Base-by-base conservation (phyloP, 495 filamentous ascomycete species). In the Talaromyces proteolyticus region DNA sequence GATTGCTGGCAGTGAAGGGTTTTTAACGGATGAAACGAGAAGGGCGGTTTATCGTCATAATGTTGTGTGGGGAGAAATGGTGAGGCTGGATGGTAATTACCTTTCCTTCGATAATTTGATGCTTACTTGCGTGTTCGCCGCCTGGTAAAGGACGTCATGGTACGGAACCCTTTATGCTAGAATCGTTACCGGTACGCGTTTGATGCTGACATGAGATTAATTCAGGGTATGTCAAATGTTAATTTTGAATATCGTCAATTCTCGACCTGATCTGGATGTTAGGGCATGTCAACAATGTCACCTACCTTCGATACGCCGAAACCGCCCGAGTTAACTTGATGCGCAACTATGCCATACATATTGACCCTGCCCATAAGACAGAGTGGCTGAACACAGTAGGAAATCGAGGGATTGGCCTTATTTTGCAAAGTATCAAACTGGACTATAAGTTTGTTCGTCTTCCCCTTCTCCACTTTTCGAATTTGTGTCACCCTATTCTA, bases 11-110 rank as follows among this genome's bases (percentile, higher is more conserved):
- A 81, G 80, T 50, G 87, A 95, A 57, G 92, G 92, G 4, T 97
- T 85, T 61, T 60, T 96, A 52, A 86, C 86, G 0, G 80, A 76
- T 16, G 74, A 75, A 44, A 72, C 77, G 49, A 68, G 85, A 22
- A 73, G 79, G 47, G 87, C 89, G 3, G 61, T 94, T 36, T 82
- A 79, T 51, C 64, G 78, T n/a, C 83, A 89, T 57, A 72, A 77
- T 61, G 84, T 96, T 18, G 86, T 83, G 0, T 96, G 89, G 91
- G 91, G 89, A 25, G 92, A 97, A 70, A 90, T 91, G 88, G 91
- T 87, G 76, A 41, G 62, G 21, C 20, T 40, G 2, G 25, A 37
- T 47, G 23, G 42, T 39, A 14, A 17, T 29, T 41, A 47, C 50
- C 20, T 44, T 45, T 42, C 16, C 10, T 18, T 57, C 49, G 17